Base-by-base conservation (phyloP, 768 basidiomycete species). In the Trametes coccinea region DNA sequence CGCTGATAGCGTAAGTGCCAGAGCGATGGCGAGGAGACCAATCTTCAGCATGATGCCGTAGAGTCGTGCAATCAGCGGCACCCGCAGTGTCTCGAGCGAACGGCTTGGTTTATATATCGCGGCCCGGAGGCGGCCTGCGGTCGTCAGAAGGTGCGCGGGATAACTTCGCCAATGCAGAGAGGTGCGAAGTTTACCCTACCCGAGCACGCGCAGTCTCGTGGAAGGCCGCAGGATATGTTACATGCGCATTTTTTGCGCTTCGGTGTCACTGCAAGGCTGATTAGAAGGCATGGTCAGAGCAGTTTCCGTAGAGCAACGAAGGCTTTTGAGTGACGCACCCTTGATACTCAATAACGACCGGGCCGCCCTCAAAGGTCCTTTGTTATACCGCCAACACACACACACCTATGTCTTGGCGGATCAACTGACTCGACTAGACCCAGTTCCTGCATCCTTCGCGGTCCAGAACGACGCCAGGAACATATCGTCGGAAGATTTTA, bases 1-100 rank as follows among this genome's bases (percentile, higher is more conserved):
- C 13, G 54, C 64, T 30, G 66, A 67, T n/a, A 64, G 60, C 14
- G 66, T 65, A 14, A 69, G 52, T 8, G 68, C 64, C n/a, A 71
- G 16, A 27, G 69, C 69, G 14, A 70, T 31, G 5, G 65, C 59
- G 17, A 71, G 41, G 14, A 68, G 54, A 13, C 60, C 60, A 31
- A 60, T 16, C 39, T 45, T 44, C 27, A 67, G 61, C 70, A 67
- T 69, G 11, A 6, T 37, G 11, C 34, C 34, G 22, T 49, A 51
- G 29, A 31, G 29, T 29, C 4, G 37, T 31, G 10, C 29, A 17
- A 40, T 22, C 34, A 57, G 49, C 34, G 29, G 37, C 22, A 52
- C 47, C 22, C 17, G 13, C 50, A 22, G 51, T 40, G 17, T 13
- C 7, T 5, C 40, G n/a, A 8, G 13, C n/a, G 11, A 5, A 27